These are phyloP conservation scores for Arabidopsis suecica DNA, from an alignment of 345 rosid genomes.

Conservation along the genomic window DNA sequence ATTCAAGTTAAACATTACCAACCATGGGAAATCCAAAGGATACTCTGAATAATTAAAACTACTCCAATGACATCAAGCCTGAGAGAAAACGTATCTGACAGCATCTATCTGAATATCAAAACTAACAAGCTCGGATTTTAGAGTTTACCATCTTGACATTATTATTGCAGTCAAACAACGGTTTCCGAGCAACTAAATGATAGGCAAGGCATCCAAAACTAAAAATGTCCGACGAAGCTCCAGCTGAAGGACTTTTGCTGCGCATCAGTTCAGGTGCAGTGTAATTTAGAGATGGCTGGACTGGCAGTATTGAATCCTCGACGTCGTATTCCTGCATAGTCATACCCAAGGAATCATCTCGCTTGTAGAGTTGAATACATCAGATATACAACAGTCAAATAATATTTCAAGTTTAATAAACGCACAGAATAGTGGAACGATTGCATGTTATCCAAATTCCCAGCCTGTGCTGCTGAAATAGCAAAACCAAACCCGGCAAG, in stretches of 20 bases:
- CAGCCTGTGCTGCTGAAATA: conserved; percentile 64
- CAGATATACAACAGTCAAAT: conserved; percentile 1
- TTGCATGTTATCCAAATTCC: conserved; percentile 61
- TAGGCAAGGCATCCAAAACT: conserved; percentile 96
- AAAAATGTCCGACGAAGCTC: conserved; percentile 83
- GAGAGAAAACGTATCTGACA: not conserved
- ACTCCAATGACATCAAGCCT: not conserved
- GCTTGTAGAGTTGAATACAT: conserved; percentile 7
- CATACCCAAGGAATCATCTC: conserved; percentile 14
- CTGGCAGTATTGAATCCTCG: conserved; percentile 92
- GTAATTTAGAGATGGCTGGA: conserved; percentile 91
- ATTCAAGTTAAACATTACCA: conserved; percentile 26
- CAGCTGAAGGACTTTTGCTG: conserved; percentile 71
- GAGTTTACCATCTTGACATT: conserved; percentile 92
- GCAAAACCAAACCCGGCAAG: conserved; percentile 98
- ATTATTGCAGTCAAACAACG: conserved; percentile 91
- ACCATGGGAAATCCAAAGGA: not conserved
- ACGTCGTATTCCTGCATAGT: conserved; percentile 83
- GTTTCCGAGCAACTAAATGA: conserved; percentile 89
- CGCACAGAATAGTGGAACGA: conserved; percentile 93
- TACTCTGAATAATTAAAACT: not conserved
- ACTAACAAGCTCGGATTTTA: not conserved
- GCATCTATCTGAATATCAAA: conserved; percentile 13
- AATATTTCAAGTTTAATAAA: not conserved
- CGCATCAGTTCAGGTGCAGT: conserved; percentile 94